Evolutionary conservation across 1,284 basidiomycete species (phyloP).

Genomic region (Pisolithus thermaeus): DNA sequence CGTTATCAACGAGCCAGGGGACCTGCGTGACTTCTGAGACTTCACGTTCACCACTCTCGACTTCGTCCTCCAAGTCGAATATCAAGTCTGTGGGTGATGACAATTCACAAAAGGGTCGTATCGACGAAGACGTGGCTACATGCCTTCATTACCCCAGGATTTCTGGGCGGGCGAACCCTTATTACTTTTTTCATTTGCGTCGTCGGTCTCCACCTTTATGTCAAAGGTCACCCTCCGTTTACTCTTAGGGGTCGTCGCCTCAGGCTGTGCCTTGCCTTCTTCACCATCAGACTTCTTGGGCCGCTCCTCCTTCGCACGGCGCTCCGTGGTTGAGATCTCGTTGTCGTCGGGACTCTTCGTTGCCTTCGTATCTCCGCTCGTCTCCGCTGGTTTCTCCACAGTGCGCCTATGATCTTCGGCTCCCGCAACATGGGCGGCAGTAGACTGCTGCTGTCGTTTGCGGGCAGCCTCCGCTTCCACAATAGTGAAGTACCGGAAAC

Average conservation of each 20-base stretch:
- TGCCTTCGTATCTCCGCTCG: slow-evolving; percentile 10
- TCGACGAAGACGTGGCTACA: slow-evolving; percentile 6
- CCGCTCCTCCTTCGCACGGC: slow-evolving; percentile 6
- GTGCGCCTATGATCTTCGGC: slow-evolving; percentile 14
- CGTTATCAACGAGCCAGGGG: slow-evolving; percentile 44
- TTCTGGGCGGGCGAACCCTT: slow-evolving; percentile 13
- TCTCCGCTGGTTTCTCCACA: slow-evolving; percentile 10
- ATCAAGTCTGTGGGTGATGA: slow-evolving; percentile 47
- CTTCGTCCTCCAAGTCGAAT: slow-evolving; percentile 58
- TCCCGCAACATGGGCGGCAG: slow-evolving; percentile 12
- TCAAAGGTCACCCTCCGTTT: slow-evolving; percentile 73
- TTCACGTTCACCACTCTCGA: slow-evolving; percentile 27
- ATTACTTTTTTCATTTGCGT: slow-evolving; percentile 29
- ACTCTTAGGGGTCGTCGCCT: slow-evolving; percentile 35
- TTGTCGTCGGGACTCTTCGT: slow-evolving; percentile 7
- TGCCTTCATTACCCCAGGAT: slow-evolving; percentile 33
- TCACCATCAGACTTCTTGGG: slow-evolving; percentile 13
- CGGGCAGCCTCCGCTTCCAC: slow-evolving; percentile 53
- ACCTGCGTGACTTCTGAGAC: slow-evolving; percentile 22
- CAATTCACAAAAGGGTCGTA: slow-evolving; percentile 4
- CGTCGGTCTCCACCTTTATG: slow-evolving; percentile 50
- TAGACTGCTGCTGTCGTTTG: slow-evolving; percentile 19
- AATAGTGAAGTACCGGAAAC: slow-evolving; percentile 58
- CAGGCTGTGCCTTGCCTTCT: slow-evolving; percentile 7
- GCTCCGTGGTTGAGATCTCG: slow-evolving; percentile 7